A percentile compares a stretch with the other conserved stretches of the same genome.
Evolutionary conservation across 495 filamentous ascomycete genomes (phyloP).

Genomic region (Neurospora sp.): DNA sequence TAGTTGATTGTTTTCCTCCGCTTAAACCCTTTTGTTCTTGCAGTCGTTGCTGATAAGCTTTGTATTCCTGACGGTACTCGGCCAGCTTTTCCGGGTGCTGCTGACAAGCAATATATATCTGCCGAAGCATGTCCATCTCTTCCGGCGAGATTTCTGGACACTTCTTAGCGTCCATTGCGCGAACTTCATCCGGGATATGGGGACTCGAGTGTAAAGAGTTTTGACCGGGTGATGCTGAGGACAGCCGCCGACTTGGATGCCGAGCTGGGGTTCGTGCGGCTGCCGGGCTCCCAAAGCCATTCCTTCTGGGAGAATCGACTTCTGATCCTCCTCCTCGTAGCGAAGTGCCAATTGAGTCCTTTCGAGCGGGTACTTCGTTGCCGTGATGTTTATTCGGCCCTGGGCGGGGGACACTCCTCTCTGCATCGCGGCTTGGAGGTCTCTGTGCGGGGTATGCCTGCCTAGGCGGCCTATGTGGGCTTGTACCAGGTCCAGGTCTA

Average conservation of each 20-base stretch:
- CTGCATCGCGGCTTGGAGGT: neutral
- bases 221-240: neutral
- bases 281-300: neutral
- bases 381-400: neutral
- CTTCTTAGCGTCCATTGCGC: neutral
- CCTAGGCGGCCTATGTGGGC: neutral
- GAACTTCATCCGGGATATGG: neutral
- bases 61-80: neutral
- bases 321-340: neutral
- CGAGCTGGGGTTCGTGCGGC: neutral
- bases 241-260: neutral
- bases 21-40: neutral
- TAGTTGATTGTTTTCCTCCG: neutral
- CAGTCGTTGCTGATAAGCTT: neutral
- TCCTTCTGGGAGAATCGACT: neutral
- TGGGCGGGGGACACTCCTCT: neutral
- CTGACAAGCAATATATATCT: neutral
- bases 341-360: neutral
- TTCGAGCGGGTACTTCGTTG: neutral
- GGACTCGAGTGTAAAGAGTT: neutral
- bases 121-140: neutral
- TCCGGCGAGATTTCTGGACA: neutral
- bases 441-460: neutral
- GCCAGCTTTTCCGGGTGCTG: neutral
- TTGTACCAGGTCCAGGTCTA: neutral